Conservation (phyloP, 1,139 yeast genomes). For the Suhomyces bokatorum region DNA sequence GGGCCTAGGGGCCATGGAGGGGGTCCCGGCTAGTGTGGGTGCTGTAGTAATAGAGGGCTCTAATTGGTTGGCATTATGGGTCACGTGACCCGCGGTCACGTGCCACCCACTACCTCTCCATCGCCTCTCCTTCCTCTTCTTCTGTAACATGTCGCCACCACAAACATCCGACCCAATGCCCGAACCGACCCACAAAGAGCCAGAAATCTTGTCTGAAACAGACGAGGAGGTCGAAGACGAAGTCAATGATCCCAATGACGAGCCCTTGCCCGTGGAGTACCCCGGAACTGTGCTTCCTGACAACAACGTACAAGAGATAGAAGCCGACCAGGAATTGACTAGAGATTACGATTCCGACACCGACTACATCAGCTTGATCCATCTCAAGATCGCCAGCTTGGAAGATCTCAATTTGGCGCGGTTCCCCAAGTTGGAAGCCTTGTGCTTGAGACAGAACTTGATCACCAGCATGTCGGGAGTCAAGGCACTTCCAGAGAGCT, state of each 20-base stretch:
- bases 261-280: conserved; percentile 41
- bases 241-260: conserved; percentile 29
- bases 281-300: conserved; percentile 60
- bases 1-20: not conserved
- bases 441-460: conserved; percentile 84
- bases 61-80: not conserved
- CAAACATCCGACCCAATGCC: not conserved
- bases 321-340: conserved; percentile 61
- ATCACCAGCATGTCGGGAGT: conserved; percentile 72
- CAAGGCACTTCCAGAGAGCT: conserved; percentile 54
- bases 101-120: not conserved
- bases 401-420: conserved; percentile 63
- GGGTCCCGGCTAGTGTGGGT: not conserved
- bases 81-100: not conserved
- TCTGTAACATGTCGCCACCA: not conserved
- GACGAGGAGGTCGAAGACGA: conserved; percentile 27
- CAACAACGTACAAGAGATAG: conserved; percentile 43
- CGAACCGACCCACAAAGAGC: conserved; percentile 2
- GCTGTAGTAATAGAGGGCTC: not conserved
- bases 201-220: conserved; percentile 14
- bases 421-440: conserved; percentile 55
- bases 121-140: not conserved
- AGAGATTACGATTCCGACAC: conserved; percentile 61
- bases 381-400: conserved; percentile 69
- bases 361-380: conserved; percentile 73